Evolutionary conservation across 768 basidiomycete species (phyloP).

Genomic region (Termitomyces sp.): DNA sequence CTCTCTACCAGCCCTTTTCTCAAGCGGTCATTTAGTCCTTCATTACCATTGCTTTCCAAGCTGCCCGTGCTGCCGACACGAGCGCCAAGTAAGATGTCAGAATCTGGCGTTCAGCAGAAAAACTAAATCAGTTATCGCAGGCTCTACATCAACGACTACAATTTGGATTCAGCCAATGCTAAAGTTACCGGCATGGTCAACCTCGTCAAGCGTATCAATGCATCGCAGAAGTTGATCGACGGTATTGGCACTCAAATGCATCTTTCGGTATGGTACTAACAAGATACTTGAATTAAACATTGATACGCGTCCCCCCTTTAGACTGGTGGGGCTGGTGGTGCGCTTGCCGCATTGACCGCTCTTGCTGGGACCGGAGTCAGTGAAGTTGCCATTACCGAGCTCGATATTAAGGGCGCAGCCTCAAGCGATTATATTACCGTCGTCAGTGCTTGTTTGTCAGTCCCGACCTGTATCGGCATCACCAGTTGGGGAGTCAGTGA

Average conservation of each 20-base stretch:
- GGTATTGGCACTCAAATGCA: conserved; percentile 50
- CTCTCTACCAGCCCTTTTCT: not conserved
- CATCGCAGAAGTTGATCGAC: conserved; percentile 35
- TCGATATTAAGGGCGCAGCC: conserved; percentile 34
- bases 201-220: conserved; percentile 35
- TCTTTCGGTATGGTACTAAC: conserved; percentile 20
- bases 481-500: conserved; percentile 49
- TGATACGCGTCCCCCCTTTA: not conserved
- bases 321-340: not conserved
- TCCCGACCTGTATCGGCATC: conserved; percentile 38
- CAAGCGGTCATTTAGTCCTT: conserved; percentile 27
- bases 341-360: not conserved
- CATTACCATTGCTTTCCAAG: conserved; percentile 46
- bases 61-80: conserved; percentile 44
- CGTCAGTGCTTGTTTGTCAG: conserved; percentile 40
- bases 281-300: not conserved
- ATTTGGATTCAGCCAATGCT: conserved; percentile 45
- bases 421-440: conserved; percentile 15
- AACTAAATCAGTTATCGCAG: conserved; percentile 6
- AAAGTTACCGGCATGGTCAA: conserved; percentile 35
- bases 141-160: conserved; percentile 41
- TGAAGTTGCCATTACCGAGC: conserved; percentile 47
- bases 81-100: conserved; percentile 32
- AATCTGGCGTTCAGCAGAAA: not conserved
- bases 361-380: conserved; percentile 15